Percentiles rank a stretch among this genome's conserved stretches.
Conservation (phyloP, 371 early-diverging fungal genomes). For the Haplosporangium sp. region DNA sequence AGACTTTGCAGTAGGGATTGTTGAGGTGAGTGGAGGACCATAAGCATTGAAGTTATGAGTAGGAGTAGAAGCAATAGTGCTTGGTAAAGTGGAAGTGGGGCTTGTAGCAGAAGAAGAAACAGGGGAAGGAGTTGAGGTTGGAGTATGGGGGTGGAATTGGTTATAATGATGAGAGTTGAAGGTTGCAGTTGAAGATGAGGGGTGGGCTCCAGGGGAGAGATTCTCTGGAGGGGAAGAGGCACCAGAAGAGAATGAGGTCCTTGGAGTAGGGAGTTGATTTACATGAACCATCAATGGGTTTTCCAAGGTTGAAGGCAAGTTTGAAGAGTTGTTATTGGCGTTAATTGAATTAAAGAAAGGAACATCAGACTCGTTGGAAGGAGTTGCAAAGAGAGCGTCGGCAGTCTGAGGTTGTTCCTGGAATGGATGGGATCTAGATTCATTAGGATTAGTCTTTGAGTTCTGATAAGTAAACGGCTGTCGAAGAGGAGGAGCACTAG, state of each 20-base stretch:
- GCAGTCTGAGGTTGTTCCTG: constrained; percentile 30
- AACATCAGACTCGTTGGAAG: constrained; percentile 13
- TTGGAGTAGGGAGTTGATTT: constrained; percentile 50
- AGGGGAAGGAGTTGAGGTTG: constrained; percentile 20
- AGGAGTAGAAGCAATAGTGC: constrained; percentile 45
- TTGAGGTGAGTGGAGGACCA: neutral
- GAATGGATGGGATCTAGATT: neutral
- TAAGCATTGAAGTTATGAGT: neutral
- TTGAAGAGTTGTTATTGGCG: constrained; percentile 1
- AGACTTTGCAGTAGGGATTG: constrained; percentile 20
- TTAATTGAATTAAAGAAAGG: constrained; percentile 21
- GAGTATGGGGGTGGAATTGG: constrained; percentile 13
- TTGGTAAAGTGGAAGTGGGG: constrained; percentile 31
- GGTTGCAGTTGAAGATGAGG: neutral
- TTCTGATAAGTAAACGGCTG: constrained; percentile 9
- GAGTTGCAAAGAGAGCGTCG: constrained; percentile 44
- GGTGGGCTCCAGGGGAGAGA: constrained; percentile 33
- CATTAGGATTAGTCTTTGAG: constrained; percentile 7
- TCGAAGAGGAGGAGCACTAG: constrained; percentile 13
- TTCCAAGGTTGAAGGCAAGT: constrained; percentile 9
- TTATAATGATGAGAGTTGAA: constrained; percentile 12
- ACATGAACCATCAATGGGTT: constrained; percentile 49
- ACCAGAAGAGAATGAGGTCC: constrained; percentile 56
- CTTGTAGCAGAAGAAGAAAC: constrained; percentile 18
- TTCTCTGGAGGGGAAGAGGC: constrained; percentile 50